Base-by-base conservation (phyloP, 1,284 basidiomycete genomes). In the Microbotryum intermedium region DNA sequence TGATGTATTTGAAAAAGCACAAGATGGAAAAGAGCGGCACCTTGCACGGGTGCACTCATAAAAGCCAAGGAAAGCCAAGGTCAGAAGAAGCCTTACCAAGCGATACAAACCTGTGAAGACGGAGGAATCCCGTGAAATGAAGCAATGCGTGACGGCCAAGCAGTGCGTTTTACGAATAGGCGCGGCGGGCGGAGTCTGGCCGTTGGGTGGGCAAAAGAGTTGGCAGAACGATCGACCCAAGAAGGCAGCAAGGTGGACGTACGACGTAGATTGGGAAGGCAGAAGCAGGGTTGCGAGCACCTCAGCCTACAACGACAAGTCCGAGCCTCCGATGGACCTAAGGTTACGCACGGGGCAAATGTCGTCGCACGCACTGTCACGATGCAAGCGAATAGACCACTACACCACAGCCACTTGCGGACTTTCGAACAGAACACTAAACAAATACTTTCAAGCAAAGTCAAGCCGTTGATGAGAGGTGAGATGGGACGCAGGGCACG, bases 11-110 rank as follows among this genome's bases (percentile, higher is more conserved):
- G 34, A 18, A 39, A 39, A 39, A 39, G 13, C 9, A 39, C 34
- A 39, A 6, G 57, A 21, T 50, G 60, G 25, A 46, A 48, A 59
- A 16, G 55, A 58, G 52, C 43, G 43, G n/a, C 28, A 42, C 29
- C 13, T 16, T 39, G 45, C 47, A 23, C 30, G 39, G 0, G 21
- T 8, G 23, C 9, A 7, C 10, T 16, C 30, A 11, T 25, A 21
- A 29, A 25, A 34, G 21, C 50, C 23, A 45, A 23, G 43, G 44
- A 45, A 16, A 8, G 30, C 50, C 29, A 44, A 25, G n/a, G n/a
- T n/a, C n/a, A 6, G 42, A 45, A n/a, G 52, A 25, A 18, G 52
- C 21, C 13, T 26, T 42, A 45, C 39, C 23, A 45, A n/a, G 11
- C 34, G 52, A 39, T 20, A 25, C 16, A 34, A 46, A 45, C 9